A percentile compares a stretch with the other conserved stretches of the same genome.
Conservation (phyloP, 1,284 basidiomycete species). For the Rhodotorula mucilaginosa region DNA sequence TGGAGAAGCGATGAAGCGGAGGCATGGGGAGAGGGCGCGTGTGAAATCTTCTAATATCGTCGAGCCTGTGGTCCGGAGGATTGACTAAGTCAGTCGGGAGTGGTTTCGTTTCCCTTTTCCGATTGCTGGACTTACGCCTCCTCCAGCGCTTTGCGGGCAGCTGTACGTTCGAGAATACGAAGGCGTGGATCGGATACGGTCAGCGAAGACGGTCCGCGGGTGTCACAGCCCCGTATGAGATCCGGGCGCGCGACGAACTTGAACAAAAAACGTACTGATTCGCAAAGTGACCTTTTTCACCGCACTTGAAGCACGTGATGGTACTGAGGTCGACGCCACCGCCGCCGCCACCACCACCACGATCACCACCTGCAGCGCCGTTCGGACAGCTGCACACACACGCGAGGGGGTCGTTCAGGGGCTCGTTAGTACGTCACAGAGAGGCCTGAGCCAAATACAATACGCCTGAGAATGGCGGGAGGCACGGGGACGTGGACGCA, state of each 20-base stretch:
- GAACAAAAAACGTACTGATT: constrained; percentile 52
- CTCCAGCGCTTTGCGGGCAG: constrained; percentile 19
- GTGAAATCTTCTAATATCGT: neutral
- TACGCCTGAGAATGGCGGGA: too few species aligned
- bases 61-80: too few species aligned
- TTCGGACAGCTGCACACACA: constrained; percentile 3
- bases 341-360: constrained; percentile 3
- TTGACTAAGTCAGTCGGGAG: too few species aligned
- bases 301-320: constrained; percentile 58
- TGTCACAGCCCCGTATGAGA: neutral
- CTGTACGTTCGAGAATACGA: neutral
- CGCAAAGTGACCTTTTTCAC: constrained; percentile 90
- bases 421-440: too few species aligned
- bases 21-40: too few species aligned
- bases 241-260: too few species aligned
- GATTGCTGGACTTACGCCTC: constrained; percentile 1
- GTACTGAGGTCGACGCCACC: constrained; percentile 10
- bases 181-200: too few species aligned
- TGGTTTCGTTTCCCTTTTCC: neutral
- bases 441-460: too few species aligned
- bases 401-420: too few species aligned
- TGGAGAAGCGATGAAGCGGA: too few species aligned
- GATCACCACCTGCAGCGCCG: neutral
- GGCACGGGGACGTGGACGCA: neutral
- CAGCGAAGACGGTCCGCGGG: neutral